These are phyloP conservation scores for Gynandropsis gynandra DNA, from an alignment of 345 rosid species.

Conservation along the genomic window DNA sequence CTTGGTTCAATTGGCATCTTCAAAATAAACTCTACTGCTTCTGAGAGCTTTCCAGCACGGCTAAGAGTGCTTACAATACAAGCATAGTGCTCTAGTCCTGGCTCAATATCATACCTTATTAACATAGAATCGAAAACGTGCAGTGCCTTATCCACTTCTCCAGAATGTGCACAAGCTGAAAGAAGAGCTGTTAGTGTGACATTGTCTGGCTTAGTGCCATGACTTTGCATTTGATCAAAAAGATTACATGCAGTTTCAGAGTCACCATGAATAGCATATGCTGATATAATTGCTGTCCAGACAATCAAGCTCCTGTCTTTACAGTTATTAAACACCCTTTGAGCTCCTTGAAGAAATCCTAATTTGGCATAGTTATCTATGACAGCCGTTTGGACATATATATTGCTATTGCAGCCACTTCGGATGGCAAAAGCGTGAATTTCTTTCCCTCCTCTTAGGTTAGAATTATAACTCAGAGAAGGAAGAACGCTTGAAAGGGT, in stretches of 20 bases:
- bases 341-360: slow-evolving; percentile 59
- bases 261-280: slow-evolving; percentile 69
- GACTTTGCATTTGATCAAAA: slow-evolving; percentile 50
- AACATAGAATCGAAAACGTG: slow-evolving; percentile 50
- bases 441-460: slow-evolving; percentile 71
- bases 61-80: slow-evolving; percentile 72
- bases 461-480: slow-evolving; percentile 41
- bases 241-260: slow-evolving; percentile 41
- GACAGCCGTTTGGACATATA: slow-evolving; percentile 62
- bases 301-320: slow-evolving; percentile 55
- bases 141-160: slow-evolving; percentile 52
- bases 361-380: slow-evolving; percentile 66
- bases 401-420: slow-evolving; percentile 38
- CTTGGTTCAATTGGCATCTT: slow-evolving; percentile 64
- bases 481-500: slow-evolving; percentile 69
- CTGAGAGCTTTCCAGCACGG: slow-evolving; percentile 64
- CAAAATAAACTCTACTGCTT: slow-evolving; percentile 58
- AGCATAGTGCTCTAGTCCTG: slow-evolving; percentile 73
- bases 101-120: slow-evolving; percentile 36
- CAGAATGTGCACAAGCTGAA: slow-evolving; percentile 72
- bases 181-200: slow-evolving; percentile 70
- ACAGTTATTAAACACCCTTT: slow-evolving; percentile 44
- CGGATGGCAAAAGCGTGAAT: slow-evolving; percentile 58
- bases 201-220: slow-evolving; percentile 51
- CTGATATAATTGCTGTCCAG: slow-evolving; percentile 84